Base-by-base conservation (phyloP, 352 stramenopile species). In the Phytophthora colocasiae region DNA sequence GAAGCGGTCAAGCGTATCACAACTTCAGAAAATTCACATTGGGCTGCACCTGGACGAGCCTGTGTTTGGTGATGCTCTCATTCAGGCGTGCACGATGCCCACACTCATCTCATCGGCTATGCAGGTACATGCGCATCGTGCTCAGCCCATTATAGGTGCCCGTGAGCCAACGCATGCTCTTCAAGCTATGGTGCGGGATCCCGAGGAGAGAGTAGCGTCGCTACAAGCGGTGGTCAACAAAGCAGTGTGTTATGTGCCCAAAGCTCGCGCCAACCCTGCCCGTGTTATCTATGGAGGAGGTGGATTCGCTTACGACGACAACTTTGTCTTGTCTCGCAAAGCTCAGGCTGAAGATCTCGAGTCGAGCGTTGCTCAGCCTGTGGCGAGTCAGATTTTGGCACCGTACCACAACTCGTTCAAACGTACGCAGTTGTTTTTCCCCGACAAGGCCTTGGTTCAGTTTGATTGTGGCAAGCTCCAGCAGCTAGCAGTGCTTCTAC, bases 381-480 rank as follows among this genome's bases (percentile, higher is more conserved):
- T 89, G 1, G 85, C 80, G 5, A 58, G 51, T 15, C 66, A 64
- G 4, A 73, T 83, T 10, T n/a, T 92, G 2, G 32, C 58, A 26
- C 58, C 78, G 17, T 92, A 84, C 44, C 63, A 92, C 39, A 69
- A 91, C 27, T 63, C 80, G 7, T 91, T 86, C 34, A 91, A 91
- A 56, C 82, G 85, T 11, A 93, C 85, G 36, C 91, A 92, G 41
- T 86, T 99, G 22, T 97, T 95, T 55, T 99, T 99, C 66, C 98
- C 98, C 4, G 97, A 99, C 71, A 98, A 99, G 59, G 93, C 96
- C 27, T 74, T 99, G 36, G 78, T 99, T 14, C 97, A 99, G 71
- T 99, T 98, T 65, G 97, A 99, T 76, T 98, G 96, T 58, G 91
- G 95, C n/a, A 91, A 90, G 54, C 77, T 99, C 3, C 88, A 99